phyloP scores from a whole-genome alignment of 148 eudicot genomes.

The Amaranthus cruentus region DNA sequence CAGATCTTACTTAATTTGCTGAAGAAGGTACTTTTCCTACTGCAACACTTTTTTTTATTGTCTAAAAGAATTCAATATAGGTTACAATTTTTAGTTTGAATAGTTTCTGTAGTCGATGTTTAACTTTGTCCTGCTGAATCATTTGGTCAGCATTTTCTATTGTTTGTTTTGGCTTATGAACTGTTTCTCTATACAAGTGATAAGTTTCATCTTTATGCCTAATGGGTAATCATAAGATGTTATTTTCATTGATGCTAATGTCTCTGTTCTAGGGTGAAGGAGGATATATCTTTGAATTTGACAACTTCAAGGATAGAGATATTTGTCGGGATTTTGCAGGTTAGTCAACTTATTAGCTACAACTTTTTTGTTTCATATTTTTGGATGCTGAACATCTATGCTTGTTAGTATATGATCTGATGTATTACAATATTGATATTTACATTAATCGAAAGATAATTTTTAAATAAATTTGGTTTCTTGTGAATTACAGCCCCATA shows the following conservation, averaged over 20 bases:
- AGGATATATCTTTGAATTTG: constrained; percentile 77
- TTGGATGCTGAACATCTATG: neutral
- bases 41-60: neutral
- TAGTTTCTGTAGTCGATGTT: neutral
- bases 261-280: constrained; percentile 49
- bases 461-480: neutral
- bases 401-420: neutral
- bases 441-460: neutral
- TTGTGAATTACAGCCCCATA: too few relatives aligned
- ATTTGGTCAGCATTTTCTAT: neutral
- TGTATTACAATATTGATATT: neutral
- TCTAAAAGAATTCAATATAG: neutral
- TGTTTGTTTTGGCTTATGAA: neutral
- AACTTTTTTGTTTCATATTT: neutral
- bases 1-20: constrained; percentile 66
- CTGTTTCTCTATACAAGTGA: neutral
- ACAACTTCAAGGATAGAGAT: constrained; percentile 64
- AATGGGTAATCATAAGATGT: neutral
- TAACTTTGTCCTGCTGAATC: neutral
- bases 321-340: constrained; percentile 72
- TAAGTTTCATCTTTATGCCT: neutral
- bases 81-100: neutral
- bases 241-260: constrained; percentile 10
- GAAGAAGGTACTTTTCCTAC: constrained; percentile 21
- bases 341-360: constrained; percentile 29